Evolutionary conservation across 805 yeast genomes (phyloP).

Genomic region (Vanderwaltozyma verrucispora): DNA sequence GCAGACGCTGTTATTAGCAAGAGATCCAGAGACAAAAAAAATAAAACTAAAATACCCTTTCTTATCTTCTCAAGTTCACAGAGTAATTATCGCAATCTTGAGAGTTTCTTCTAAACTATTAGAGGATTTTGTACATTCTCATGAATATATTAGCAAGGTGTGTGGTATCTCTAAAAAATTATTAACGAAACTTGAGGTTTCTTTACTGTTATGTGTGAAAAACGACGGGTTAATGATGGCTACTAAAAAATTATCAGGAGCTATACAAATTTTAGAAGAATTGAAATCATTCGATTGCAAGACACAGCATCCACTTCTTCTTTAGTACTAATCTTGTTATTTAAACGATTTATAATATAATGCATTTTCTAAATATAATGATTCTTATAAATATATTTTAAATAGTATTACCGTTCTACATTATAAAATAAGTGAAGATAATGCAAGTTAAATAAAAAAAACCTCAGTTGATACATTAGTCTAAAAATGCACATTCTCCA

Average conservation of each 20-base stretch:
- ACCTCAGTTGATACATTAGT: no score
- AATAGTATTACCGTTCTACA: no score
- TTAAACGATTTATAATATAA: no score
- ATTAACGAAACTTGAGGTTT: constrained; percentile 20
- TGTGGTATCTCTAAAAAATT: constrained; percentile 34
- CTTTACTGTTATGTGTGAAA: constrained; percentile 13
- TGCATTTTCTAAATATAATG: no score
- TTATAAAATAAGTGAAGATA: no score
- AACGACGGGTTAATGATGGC: constrained; percentile 15
- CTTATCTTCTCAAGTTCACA: constrained; percentile 30
- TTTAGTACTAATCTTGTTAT: no score
- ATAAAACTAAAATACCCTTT: constrained; percentile 22
- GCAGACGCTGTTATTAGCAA: constrained; percentile 13
- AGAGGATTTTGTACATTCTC: constrained; percentile 38
- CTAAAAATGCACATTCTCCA: no score
- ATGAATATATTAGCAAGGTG: constrained; percentile 36
- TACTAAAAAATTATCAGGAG: constrained; percentile 8
- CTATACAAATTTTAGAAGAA: constrained; percentile 9
- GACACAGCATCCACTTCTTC: no score
- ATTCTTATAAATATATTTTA: no score
- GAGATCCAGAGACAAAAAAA: constrained; percentile 4
- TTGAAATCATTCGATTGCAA: constrained; percentile 2
- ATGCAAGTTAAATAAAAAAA: no score
- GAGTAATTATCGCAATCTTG: constrained; percentile 36
- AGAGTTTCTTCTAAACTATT: constrained; percentile 38